Base-by-base conservation (phyloP, 2,329 filamentous ascomycete species). In the Epichloe elymi region DNA sequence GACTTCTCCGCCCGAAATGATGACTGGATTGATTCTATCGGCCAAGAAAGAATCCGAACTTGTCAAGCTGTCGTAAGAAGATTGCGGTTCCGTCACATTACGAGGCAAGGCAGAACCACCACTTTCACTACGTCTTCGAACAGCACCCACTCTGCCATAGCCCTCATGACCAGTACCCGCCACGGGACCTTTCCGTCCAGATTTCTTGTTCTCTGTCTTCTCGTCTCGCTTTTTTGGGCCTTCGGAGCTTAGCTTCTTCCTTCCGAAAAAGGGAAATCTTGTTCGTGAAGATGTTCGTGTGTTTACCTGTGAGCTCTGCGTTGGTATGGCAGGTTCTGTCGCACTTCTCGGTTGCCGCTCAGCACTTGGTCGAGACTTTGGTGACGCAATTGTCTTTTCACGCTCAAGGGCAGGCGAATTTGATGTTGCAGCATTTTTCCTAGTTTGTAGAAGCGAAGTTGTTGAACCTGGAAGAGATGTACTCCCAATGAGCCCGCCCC, bases 141-240 rank as follows among this genome's bases (percentile, higher is more conserved):
- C 60, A 5, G 74, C 70, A 3, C 82, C 80, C 51, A 87, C 72
- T 51, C 77, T 78, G 0, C 85, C 85, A 60, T 91, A 90, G 1
- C 85, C 85, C 69, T 97, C 91, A 60, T 97, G 89, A 0, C 91
- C 91, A 38, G 91, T 97, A n/a, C 91, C 91, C 40, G 91, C 91
- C 15, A 78, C 80, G 20, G 91, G 91, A 0, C 91, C 90, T 65
- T 88, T 91, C 30, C 51, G 44, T 20, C 85, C 78, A 23, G 71
- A 23, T 3, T 46, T 44, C 44, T 59, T 63, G 46, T 59, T 59
- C 26, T 59, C 59, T 1, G 58, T 56, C 33, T 60, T 80, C 38
- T 75, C 73, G 61, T 76, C 80, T n/a, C 82, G 76, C 0, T 64
- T 53, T 54, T 19, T 65, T 65, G 67, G 54, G n/a, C 66, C 63